phyloP scores from a whole-genome alignment of 2,329 filamentous ascomycete genomes.

The Botrytis medusae region DNA sequence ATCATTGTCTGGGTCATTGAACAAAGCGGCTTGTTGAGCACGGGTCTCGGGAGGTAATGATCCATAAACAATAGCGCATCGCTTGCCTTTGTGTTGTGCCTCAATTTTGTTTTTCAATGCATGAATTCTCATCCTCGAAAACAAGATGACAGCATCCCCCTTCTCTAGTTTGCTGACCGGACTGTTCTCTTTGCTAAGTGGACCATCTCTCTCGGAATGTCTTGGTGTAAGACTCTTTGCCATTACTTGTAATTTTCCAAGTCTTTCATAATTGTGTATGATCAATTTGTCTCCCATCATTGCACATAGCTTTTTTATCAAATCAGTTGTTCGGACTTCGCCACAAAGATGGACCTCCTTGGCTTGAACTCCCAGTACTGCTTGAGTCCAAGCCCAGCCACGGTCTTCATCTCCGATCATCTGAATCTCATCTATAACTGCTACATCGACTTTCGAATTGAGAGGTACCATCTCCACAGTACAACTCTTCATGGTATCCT shows the following conservation, averaged over 20 bases:
- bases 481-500: conserved; percentile 71
- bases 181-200: conserved; percentile 44
- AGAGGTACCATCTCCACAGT: conserved; percentile 85
- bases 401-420: conserved; percentile 83
- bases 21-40: conserved; percentile 84
- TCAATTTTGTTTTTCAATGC: conserved; percentile 77
- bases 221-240: conserved; percentile 45
- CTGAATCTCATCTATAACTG: conserved; percentile 97
- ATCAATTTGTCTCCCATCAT: conserved; percentile 78
- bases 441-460: conserved; percentile 65
- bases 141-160: conserved; percentile 87
- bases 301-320: conserved; percentile 76
- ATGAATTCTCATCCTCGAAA: conserved; percentile 81
- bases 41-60: conserved; percentile 88
- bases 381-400: conserved; percentile 94
- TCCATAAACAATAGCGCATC: conserved; percentile 92
- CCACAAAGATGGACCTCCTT: conserved; percentile 92
- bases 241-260: conserved; percentile 74
- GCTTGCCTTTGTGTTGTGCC: conserved; percentile 62
- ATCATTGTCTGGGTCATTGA: conserved; percentile 93
- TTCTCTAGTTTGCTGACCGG: conserved; percentile 50
- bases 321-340: conserved; percentile 75
- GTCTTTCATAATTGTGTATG: conserved; percentile 78
- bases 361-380: conserved; percentile 81
- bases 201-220: not conserved